A percentile compares a stretch with the other conserved stretches of the same genome.
Conservation (phyloP, 345 rosid genomes). For the Carallia brachiata region DNA sequence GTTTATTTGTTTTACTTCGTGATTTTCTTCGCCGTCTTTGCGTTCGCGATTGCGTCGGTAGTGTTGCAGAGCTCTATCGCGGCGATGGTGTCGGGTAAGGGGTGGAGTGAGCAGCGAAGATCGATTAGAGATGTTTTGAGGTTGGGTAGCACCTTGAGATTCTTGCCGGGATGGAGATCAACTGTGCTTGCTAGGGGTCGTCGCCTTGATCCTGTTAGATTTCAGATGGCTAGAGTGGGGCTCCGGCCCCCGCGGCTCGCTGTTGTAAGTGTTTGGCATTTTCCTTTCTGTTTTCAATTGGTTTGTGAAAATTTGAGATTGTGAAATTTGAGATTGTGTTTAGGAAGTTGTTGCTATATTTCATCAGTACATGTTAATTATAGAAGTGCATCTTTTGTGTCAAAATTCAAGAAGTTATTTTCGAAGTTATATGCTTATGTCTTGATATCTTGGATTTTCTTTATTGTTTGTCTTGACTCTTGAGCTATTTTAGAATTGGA, state of each 20-base stretch:
- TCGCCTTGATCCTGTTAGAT: constrained; percentile 57
- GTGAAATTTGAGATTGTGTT: background rate
- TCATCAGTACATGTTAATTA: background rate
- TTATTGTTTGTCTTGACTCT: too few relatives aligned
- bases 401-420: background rate
- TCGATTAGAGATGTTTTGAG: constrained; percentile 41
- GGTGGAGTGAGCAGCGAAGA: constrained; percentile 40
- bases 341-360: background rate
- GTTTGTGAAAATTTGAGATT: background rate
- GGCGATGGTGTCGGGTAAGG: constrained; percentile 48
- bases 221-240: constrained; percentile 49
- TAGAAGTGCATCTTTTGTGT: background rate
- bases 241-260: constrained; percentile 83
- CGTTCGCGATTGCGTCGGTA: constrained; percentile 69
- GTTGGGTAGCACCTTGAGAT: constrained; percentile 65
- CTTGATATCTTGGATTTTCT: too few relatives aligned
- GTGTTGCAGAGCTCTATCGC: constrained; percentile 78
- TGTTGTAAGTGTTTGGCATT: constrained; percentile 55
- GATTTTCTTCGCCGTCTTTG: constrained; percentile 58
- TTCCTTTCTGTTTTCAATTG: background rate
- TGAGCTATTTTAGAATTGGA: too few relatives aligned
- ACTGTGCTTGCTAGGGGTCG: constrained; percentile 35
- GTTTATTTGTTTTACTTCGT: constrained; percentile 57
- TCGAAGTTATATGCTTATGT: too few relatives aligned
- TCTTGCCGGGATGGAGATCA: constrained; percentile 40